These are phyloP conservation scores for Cutaneotrichosporon daszewskae DNA, from an alignment of 1,284 basidiomycete species.

Conservation along the genomic window DNA sequence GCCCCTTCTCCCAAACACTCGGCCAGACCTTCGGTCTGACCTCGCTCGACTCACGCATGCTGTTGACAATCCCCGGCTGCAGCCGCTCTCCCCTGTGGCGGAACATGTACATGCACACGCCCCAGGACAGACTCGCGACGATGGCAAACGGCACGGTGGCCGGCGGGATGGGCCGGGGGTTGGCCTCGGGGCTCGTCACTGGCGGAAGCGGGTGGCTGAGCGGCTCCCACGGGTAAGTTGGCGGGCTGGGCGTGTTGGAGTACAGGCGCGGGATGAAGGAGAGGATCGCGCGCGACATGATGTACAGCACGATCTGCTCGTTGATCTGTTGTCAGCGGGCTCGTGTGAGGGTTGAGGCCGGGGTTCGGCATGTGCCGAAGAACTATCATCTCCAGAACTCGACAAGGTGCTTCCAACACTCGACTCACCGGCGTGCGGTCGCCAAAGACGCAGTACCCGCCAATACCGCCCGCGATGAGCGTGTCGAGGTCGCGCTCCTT, in stretches of 20 bases:
- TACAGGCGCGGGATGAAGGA: conserved; percentile 71
- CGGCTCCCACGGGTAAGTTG: conserved; percentile 32
- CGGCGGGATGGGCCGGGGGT: conserved; percentile 66
- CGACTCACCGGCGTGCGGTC: conserved; percentile 72
- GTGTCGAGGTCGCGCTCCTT: conserved; percentile 76
- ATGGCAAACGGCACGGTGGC: conserved; percentile 74
- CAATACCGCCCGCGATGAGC: conserved; percentile 87
- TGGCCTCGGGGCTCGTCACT: conserved; percentile 35
- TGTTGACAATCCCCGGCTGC: conserved; percentile 76
- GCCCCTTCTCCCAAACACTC: too few relatives aligned
- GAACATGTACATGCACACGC: conserved; percentile 96
- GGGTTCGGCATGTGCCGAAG: too few relatives aligned
- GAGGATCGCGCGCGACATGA: conserved; percentile 79
- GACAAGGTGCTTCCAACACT: background rate
- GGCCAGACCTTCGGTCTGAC: background rate
- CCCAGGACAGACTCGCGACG: conserved; percentile 89
- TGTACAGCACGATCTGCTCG: conserved; percentile 98
- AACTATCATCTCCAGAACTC: too few relatives aligned
- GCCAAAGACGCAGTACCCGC: conserved; percentile 90
- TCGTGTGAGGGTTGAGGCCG: too few relatives aligned
- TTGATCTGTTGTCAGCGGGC: conserved; percentile 57
- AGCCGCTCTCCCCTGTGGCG: conserved; percentile 75
- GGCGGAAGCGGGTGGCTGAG: conserved; percentile 37
- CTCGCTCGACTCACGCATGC: conserved; percentile 45
- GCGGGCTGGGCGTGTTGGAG: conserved; percentile 37